A percentile compares a stretch with the other conserved stretches of the same genome.
Evolutionary conservation across 306 rosid species (phyloP).

Genomic region (Hippophae gyantsensis): DNA sequence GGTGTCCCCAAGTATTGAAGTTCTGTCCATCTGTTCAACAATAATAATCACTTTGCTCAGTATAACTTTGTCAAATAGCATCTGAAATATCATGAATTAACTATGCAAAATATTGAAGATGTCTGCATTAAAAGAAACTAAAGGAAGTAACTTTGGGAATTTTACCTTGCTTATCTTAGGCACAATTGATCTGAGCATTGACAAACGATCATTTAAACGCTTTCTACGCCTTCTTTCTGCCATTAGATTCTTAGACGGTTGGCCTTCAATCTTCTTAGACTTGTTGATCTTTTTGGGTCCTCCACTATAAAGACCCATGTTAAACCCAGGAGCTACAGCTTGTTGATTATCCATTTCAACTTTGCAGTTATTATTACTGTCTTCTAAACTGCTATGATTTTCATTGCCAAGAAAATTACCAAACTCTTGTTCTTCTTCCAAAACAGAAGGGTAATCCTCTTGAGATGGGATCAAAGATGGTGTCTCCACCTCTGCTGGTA

Average conservation of each 20-base stretch:
- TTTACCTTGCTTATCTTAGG: conserved; percentile 90
- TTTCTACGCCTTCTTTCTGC: conserved; percentile 85
- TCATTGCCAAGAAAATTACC: conserved; percentile 42
- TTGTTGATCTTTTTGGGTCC: conserved; percentile 22
- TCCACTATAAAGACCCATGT: conserved; percentile 50
- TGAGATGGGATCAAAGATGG: conserved; percentile 38
- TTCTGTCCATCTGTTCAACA: conserved; percentile 77
- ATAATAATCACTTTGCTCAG: conserved; percentile 6
- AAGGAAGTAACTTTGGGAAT: neutral
- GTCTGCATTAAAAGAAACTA: neutral
- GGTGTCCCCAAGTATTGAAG: conserved; percentile 95
- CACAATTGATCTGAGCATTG: conserved; percentile 86
- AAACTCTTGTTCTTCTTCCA: conserved; percentile 50
- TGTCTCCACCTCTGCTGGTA: conserved; percentile 57
- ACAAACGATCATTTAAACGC: conserved; percentile 73
- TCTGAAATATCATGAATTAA: conserved; percentile 11
- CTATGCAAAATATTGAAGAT: neutral
- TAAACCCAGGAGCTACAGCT: conserved; percentile 37
- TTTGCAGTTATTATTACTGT: conserved; percentile 38
- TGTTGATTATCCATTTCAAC: conserved; percentile 51
- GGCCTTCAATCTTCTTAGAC: conserved; percentile 63
- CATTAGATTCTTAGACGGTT: conserved; percentile 89
- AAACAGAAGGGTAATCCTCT: conserved; percentile 44
- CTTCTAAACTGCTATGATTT: conserved; percentile 34
- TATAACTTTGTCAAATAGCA: conserved; percentile 8